These are phyloP conservation scores for Penicillium desertorum DNA, from an alignment of 495 filamentous ascomycete genomes.

Conservation along the genomic window DNA sequence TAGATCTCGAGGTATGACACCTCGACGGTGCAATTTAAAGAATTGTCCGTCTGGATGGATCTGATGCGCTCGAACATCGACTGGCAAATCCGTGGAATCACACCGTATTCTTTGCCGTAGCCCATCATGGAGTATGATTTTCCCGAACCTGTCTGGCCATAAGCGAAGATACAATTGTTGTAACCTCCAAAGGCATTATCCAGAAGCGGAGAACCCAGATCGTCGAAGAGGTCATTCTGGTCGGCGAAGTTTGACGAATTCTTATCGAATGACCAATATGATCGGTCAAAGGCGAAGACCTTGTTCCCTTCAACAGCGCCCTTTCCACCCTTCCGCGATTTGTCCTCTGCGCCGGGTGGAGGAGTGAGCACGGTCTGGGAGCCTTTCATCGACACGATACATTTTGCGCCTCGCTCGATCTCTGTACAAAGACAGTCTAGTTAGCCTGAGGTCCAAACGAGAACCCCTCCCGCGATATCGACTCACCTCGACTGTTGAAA, in stretches of 20 bases:
- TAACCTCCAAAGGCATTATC: conserved; percentile 99
- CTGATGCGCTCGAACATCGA: conserved; percentile 92
- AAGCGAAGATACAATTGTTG: conserved; percentile 99
- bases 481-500: conserved; percentile 88
- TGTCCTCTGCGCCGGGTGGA: conserved; percentile 63
- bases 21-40: conserved; percentile 86
- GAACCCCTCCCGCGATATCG: conserved; percentile 11
- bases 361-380: conserved; percentile 84
- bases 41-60: conserved; percentile 71
- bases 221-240: conserved; percentile 82
- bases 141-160: conserved; percentile 97
- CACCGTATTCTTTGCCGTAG: conserved; percentile 92
- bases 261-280: conserved; percentile 97
- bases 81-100: conserved; percentile 97
- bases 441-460: conserved; percentile 1
- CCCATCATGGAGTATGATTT: conserved; percentile 99
- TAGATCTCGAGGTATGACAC: conserved; percentile 99
- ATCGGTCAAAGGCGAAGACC: conserved; percentile 91
- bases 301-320: conserved; percentile 73
- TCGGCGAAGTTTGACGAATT: conserved; percentile 79
- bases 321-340: conserved; percentile 59
- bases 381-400: conserved; percentile 95
- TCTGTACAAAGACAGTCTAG: conserved; percentile 49
- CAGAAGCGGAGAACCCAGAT: conserved; percentile 85
- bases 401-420: conserved; percentile 88